Conservation (phyloP, 176 grass and related monocot species). For the Triticum dicoccoides region DNA sequence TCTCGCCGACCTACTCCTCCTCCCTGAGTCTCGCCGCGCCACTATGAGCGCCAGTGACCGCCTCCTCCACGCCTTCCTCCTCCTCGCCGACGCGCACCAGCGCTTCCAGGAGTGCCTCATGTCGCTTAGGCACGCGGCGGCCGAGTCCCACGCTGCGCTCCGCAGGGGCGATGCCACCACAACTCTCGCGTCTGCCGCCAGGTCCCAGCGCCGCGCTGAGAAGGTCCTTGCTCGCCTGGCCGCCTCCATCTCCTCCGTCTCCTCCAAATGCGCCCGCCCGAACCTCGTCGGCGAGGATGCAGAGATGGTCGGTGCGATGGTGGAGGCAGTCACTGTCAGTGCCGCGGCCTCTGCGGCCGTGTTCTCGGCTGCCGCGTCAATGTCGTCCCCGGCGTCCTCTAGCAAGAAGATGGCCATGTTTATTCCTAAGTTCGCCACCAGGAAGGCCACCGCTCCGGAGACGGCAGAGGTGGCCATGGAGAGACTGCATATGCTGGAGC, state of each 20-base stretch:
- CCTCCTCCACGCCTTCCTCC: slow-evolving; percentile 50
- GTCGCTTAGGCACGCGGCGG: background rate
- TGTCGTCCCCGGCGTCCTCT: background rate
- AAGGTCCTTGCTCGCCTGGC: slow-evolving; percentile 37
- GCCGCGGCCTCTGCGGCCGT: slow-evolving; percentile 20
- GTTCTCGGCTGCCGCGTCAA: background rate
- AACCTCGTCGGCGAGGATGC: background rate
- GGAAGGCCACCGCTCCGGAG: slow-evolving; percentile 3
- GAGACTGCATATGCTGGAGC: slow-evolving; percentile 22
- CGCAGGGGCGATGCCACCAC: slow-evolving; percentile 15
- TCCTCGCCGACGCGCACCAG: slow-evolving; percentile 53
- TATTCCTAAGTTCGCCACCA: background rate
- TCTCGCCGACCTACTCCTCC: background rate
- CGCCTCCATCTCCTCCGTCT: background rate
- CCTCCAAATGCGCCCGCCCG: slow-evolving; percentile 1
- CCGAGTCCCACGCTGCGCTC: slow-evolving; percentile 23
- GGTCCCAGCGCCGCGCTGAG: slow-evolving; percentile 30
- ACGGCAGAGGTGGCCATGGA: background rate
- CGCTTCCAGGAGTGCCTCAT: slow-evolving; percentile 24
- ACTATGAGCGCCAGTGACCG: background rate
- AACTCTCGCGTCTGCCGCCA: background rate
- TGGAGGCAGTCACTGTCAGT: slow-evolving; percentile 15
- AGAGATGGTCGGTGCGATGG: slow-evolving; percentile 24
- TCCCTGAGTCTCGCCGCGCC: no score
- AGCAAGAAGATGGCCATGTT: slow-evolving; percentile 5